Evolutionary conservation across 441 rosid genomes (phyloP), one percentile per base, ranked within the genome.

Genomic region (Arabidopsis hybrid): DNA sequence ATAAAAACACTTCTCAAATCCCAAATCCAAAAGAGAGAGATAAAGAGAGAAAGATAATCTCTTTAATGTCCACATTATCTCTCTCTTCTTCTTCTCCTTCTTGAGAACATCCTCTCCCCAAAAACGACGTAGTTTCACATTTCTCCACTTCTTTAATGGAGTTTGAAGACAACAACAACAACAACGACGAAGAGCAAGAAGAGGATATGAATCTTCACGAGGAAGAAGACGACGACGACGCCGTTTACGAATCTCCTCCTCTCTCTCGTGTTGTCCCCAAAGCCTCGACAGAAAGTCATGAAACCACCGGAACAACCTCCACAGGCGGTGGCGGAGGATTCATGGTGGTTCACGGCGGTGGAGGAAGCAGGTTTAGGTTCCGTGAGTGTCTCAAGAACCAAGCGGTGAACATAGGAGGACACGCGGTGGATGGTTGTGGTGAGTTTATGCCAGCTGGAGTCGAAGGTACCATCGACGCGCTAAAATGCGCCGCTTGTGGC

Each of bases 371-470:
- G 85, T 58, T 79, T 43, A 83, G 92, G 78, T 91, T 88, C 80
- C 86, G 94, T 11, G 98, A 93, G 73, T 93, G 98, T 71, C 91
- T 87, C 35, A 80, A 89, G 71, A 93, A 93, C 87, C 98, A 93
- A 67, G 97, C 96, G 0, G 97, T 93, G 60, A 87, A 75, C 76
- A 81, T 87, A 32, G 98, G 98, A 38, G 97, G 98, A 8, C 90
- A 84, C 45, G 86, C 91, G 29, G 83, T 76, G 65, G 98, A 93
- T 17, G 98, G 98, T 1, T 93, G 98, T 43, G 91, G 97, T 4
- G 98, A 93, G 85, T 93, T 93, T 84, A 86, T 91, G 94, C 93
- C 98, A 2, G 85, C 92, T n/a, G 98, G 97, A 0, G 82, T 84
- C 36, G 94, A 89, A 46, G 96, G 97, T 4, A 80, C 87, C 3